phyloP scores from a whole-genome alignment of 1,284 basidiomycete species.

The Pseudozyma sp. region DNA sequence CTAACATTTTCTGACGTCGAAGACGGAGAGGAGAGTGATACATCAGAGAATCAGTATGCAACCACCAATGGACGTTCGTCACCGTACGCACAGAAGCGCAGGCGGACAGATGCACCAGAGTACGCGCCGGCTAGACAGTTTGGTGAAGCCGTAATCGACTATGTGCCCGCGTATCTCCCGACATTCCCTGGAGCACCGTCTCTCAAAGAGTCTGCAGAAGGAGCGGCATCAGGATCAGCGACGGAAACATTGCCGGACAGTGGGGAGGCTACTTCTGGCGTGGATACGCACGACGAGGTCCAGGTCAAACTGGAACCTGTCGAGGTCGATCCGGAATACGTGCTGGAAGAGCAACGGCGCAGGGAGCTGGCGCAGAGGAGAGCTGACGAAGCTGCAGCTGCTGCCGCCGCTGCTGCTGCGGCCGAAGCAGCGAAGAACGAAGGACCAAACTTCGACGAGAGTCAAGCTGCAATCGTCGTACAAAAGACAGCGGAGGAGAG shows the following conservation, averaged over 20 bases:
- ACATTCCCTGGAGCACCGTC: constrained; percentile 18
- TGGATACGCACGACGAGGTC: background rate
- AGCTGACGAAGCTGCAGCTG: constrained; percentile 37
- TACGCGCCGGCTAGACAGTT: constrained; percentile 14
- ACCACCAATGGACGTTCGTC: constrained; percentile 1
- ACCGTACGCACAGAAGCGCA: constrained; percentile 11
- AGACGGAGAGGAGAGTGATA: constrained; percentile 13
- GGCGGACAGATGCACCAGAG: constrained; percentile 1
- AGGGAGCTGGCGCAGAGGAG: constrained; percentile 40
- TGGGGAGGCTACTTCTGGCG: background rate
- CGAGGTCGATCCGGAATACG: constrained; percentile 44
- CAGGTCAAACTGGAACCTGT: constrained; percentile 11
- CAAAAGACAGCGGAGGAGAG: constrained; percentile 47
- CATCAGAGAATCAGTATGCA: constrained; percentile 1
- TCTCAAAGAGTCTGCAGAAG: background rate
- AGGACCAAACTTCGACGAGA: constrained; percentile 12
- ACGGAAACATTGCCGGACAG: background rate
- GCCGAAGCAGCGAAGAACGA: constrained; percentile 25
- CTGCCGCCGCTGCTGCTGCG: constrained; percentile 24
- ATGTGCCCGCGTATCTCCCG: constrained; percentile 41
- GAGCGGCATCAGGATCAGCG: background rate
- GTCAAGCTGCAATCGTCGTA: constrained; percentile 12
- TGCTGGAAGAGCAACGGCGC: constrained; percentile 34
- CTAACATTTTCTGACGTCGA: constrained; percentile 32
- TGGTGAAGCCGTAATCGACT: constrained; percentile 37